Base-by-base conservation (phyloP, 2,329 filamentous ascomycete species). In the Microsporum canis region DNA sequence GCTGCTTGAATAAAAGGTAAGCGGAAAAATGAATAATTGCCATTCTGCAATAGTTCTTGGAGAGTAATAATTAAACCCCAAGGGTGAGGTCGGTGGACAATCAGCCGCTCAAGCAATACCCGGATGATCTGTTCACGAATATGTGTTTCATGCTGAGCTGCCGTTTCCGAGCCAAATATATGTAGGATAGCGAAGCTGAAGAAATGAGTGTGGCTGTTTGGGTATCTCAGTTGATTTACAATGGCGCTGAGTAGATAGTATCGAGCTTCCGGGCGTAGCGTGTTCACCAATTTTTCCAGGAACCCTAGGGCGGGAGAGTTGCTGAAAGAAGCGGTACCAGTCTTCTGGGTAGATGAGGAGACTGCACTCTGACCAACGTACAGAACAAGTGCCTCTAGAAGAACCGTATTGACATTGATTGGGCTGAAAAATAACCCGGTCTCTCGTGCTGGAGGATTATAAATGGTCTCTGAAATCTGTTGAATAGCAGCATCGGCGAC, bases 61-160 rank as follows among this genome's bases (percentile, higher is more conserved):
- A 95, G 82, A 39, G 91, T 92, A 64, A 91, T 86, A 71, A 96
- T 86, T 49, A 99, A 78, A 10, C 95, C 95, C 92, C 92, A 97
- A 17, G 95, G 92, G 72, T 97, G 92, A 59, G 92, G 92, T 77
- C 91, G 90, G 72, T 89, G 90, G 27, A 90, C 88, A 63, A 95
- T 84, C 55, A 96, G 79, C 57, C 94, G 85, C 79, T 99, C 94
- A 41, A 96, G 80, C 53, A 99, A 78, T 29, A 96, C 85, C 55
- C 92, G 85, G 59, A 90, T 89, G 62, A 99, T 92, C 72, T 95
- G 89, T 76, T 97, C 88, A 39, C 92, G 88, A 56, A 96, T 86
- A 64, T 91, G 88, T 0, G 81, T 82, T 68, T 92, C 89, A 69
- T 94, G 88, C 14, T 88, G 84, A 62, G 77, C 71, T 75, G 81